Percentiles rank a stretch among this genome's conserved stretches.
These are phyloP conservation scores for Tolypocladium ovalisporum DNA, from an alignment of 2,329 filamentous ascomycete species.

Conservation along the genomic window DNA sequence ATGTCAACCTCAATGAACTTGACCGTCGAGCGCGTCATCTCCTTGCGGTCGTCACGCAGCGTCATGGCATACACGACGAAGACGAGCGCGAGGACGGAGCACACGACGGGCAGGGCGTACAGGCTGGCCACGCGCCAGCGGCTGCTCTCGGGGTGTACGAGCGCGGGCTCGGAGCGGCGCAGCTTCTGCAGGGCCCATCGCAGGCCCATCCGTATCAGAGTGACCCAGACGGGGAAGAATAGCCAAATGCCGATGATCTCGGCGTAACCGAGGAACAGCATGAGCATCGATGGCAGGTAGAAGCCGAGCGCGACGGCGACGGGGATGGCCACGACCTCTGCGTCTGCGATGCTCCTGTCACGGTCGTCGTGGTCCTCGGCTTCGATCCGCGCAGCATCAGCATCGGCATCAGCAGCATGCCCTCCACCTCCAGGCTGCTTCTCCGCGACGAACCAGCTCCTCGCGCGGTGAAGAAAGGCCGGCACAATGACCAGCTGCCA, in stretches of 20 bases:
- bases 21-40: constrained; percentile 37
- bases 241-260: constrained; percentile 34
- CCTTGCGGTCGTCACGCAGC: constrained; percentile 31
- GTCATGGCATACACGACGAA: constrained; percentile 28
- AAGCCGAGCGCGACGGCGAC: constrained; percentile 35
- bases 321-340: constrained; percentile 48
- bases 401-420: background rate
- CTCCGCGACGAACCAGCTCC: constrained; percentile 17
- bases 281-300: constrained; percentile 31
- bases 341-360: constrained; percentile 26
- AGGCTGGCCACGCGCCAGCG: constrained; percentile 25
- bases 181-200: constrained; percentile 14
- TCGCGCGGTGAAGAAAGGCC: constrained; percentile 33
- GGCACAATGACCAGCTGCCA: constrained; percentile 42
- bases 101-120: constrained; percentile 32
- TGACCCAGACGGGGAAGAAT: constrained; percentile 39
- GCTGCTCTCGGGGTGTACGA: constrained; percentile 33
- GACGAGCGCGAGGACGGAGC: constrained; percentile 31
- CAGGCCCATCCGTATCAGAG: constrained; percentile 27
- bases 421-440: background rate
- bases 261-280: constrained; percentile 31
- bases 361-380: constrained; percentile 8
- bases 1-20: constrained; percentile 36
- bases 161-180: constrained; percentile 15
- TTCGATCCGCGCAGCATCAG: background rate